Conservation (phyloP, 2,329 filamentous ascomycete genomes). For the Fusarium caatingaense region DNA sequence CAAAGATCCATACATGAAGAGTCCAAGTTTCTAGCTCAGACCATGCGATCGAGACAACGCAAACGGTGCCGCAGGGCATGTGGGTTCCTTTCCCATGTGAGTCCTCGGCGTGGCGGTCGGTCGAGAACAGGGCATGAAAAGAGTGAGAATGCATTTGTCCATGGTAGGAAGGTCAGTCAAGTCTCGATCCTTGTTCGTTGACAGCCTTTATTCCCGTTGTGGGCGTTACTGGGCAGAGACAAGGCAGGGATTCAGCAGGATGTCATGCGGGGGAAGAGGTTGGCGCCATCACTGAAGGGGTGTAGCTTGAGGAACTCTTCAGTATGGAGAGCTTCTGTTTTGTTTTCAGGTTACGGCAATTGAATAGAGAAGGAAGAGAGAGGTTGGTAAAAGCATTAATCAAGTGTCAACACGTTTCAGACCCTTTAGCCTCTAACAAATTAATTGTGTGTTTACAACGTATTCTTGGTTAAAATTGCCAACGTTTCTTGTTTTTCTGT, state of each 20-base stretch:
- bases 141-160: constrained; percentile 20
- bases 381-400: background rate
- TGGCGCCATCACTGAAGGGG: constrained; percentile 18
- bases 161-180: constrained; percentile 37
- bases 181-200: constrained; percentile 21
- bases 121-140: constrained; percentile 13
- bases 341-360: background rate
- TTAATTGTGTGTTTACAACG: background rate
- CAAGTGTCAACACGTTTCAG: background rate
- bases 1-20: background rate
- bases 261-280: constrained; percentile 40
- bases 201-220: constrained; percentile 30
- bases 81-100: constrained; percentile 29
- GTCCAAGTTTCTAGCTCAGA: background rate
- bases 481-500: constrained; percentile 1
- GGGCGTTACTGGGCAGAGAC: constrained; percentile 8
- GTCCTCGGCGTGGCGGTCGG: constrained; percentile 42
- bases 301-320: background rate
- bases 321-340: background rate
- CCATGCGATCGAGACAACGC: background rate
- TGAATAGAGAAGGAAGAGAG: background rate
- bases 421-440: background rate
- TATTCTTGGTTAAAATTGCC: background rate
- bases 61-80: constrained; percentile 7
- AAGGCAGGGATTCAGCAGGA: background rate